Evolutionary conservation across 1,139 yeast genomes (phyloP).

Genomic region (Magnusiomyces suaveolens): DNA sequence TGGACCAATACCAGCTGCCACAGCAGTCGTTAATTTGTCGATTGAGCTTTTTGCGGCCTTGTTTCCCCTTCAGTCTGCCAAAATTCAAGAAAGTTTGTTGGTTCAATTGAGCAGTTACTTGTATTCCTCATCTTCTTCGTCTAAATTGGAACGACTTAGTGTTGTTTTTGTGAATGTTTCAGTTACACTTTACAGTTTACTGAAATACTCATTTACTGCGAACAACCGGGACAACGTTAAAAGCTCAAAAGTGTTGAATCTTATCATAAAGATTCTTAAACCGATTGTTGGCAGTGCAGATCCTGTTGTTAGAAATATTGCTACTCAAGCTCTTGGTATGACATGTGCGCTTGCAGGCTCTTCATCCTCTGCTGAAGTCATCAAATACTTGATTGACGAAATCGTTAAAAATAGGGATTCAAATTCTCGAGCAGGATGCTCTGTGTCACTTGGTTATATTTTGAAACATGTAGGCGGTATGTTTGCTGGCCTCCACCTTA

Average conservation of each 20-base stretch:
- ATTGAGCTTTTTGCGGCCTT: conserved; percentile 64
- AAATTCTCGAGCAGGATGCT: conserved; percentile 52
- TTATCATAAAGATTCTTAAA: conserved; percentile 51
- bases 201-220: conserved; percentile 26
- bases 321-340: conserved; percentile 62
- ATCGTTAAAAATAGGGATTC: conserved; percentile 58
- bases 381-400: conserved; percentile 47
- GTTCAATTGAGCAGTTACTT: conserved; percentile 64
- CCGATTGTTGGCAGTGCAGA: conserved; percentile 35
- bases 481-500: conserved; percentile 33
- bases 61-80: conserved; percentile 64
- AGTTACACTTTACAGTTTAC: conserved; percentile 52
- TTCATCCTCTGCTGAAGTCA: conserved; percentile 37
- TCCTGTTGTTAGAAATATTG: conserved; percentile 37
- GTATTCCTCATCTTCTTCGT: conserved; percentile 3
- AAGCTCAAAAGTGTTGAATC: conserved; percentile 32
- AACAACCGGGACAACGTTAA: conserved; percentile 18
- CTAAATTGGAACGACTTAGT: conserved; percentile 8
- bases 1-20: conserved; percentile 24
- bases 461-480: conserved; percentile 42
- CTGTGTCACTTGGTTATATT: conserved; percentile 52
- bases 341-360: conserved; percentile 39
- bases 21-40: conserved; percentile 61
- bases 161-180: conserved; percentile 56
- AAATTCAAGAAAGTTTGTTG: conserved; percentile 75